These are phyloP conservation scores for Diaporthe ilicicola DNA, from an alignment of 2,329 filamentous ascomycete genomes.

Conservation along the genomic window DNA sequence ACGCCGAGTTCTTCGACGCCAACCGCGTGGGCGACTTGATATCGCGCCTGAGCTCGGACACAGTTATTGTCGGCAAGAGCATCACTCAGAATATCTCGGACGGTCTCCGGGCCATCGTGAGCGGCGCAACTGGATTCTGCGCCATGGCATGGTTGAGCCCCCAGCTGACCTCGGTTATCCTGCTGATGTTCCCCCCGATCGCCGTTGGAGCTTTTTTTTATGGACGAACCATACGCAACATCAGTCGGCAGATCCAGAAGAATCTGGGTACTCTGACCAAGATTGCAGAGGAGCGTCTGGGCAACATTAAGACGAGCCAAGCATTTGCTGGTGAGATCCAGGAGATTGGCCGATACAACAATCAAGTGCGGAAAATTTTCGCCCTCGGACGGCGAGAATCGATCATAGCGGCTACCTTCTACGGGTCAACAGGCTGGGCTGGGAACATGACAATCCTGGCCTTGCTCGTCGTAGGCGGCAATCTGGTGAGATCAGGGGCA, in stretches of 20 bases:
- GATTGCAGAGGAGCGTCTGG: conserved; percentile 96
- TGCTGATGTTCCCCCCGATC: conserved; percentile 89
- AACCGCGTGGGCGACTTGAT: conserved; percentile 97
- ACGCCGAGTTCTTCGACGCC: conserved; percentile 98
- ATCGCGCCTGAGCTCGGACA: conserved; percentile 93
- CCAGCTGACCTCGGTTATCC: conserved; percentile 86
- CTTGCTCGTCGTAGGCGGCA: conserved; percentile 88
- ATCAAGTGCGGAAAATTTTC: conserved; percentile 91
- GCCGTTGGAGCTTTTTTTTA: conserved; percentile 92
- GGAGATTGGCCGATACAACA: conserved; percentile 91
- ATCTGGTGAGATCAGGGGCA: conserved; percentile 84
- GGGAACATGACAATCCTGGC: conserved; percentile 97
- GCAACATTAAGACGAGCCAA: conserved; percentile 96
- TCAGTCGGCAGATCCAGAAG: conserved; percentile 93
- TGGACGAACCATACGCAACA: conserved; percentile 84
- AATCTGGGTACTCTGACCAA: conserved; percentile 93
- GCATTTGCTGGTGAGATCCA: conserved; percentile 94
- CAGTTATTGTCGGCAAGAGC: conserved; percentile 97
- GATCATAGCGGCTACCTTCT: conserved; percentile 89
- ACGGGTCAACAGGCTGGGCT: conserved; percentile 84
- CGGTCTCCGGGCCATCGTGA: conserved; percentile 89
- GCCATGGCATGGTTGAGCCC: conserved; percentile 97
- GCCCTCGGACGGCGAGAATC: conserved; percentile 87
- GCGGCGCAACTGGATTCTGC: conserved; percentile 85
- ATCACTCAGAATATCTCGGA: conserved; percentile 98